Base-by-base conservation (phyloP, 2,329 filamentous ascomycete species). In the Beauveria sp. region DNA sequence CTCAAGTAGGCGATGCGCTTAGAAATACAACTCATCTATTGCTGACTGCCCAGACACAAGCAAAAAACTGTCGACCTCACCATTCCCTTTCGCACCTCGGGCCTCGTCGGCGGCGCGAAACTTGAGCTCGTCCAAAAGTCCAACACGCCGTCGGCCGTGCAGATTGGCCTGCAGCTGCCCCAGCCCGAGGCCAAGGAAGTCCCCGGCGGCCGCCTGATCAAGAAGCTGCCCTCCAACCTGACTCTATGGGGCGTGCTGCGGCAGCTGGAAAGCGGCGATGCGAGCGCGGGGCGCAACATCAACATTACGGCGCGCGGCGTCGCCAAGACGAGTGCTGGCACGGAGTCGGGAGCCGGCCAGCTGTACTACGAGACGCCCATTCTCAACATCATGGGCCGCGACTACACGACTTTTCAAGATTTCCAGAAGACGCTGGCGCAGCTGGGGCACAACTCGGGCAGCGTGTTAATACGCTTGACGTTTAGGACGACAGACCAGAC, bases 71-170 rank as follows among this genome's bases (percentile, higher is more conserved):
- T 99, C 62, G 92, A 97, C 69, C 83, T 99, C 9, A 93, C 92
- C 7, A 82, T 91, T 61, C 88, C 90, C 47, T 91, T 93, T 72
- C 87, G 93, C 53, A 85, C 93, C 30, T 89, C 92, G 5, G 91
- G 92, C 55, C 86, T 99, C 6, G 81, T 83, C 14, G 84, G 90
- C 43, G 95, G 95, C 64, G 93, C 95, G 63, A 96, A 96, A 71
- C 85, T 99, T 62, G 93, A 98, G 71, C 89, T 99, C 55, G 88
- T 97, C 24, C 87, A 91, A 70, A 87, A 89, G 63, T 95, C 93
- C 51, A 90, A 90, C 62, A 95, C 92, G 0, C 89, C 93, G 0
- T 88, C 91, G 1, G 88, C 89, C 53, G 88, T 99, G 61, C 92
- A 89, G 46, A 88, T 99, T 47, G 93, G 91, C n/a, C 78, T 99